Base-by-base conservation (phyloP, 768 basidiomycete genomes). In the Mycena crocata region DNA sequence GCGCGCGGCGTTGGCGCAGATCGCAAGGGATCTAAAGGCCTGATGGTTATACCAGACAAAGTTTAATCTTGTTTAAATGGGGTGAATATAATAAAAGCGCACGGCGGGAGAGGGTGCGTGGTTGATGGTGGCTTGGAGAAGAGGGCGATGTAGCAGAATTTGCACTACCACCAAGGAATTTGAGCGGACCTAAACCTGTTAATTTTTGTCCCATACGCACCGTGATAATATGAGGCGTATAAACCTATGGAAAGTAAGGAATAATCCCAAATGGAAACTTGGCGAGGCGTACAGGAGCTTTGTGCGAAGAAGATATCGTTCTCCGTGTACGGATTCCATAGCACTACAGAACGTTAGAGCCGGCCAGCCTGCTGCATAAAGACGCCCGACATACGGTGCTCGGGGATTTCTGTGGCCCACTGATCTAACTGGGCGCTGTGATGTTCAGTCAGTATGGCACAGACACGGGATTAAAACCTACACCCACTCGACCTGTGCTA, bases 1-100 rank as follows among this genome's bases (percentile, higher is more conserved):
- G 15, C 90, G 81, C 0, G 90, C 87, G 1, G 90, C 83, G 39
- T 89, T 90, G 32, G 86, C 84, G 73, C 89, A 90, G 56, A 91
- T 90, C 0, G 89, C 87, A 10, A 90, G 82, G 0, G 89, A 14
- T 89, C 86, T 70, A 14, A 69, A 37, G 54, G 60, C 52, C 68
- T 69, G 39, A n/a, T 24, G 21, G 5, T 24, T 17, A 19, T 1
- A 35, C 23, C 5, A 17, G 26, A 2, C 10, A 34, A 23, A 21
- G 56, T 32, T 39, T 28, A 21, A 23, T 12, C 37, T 9, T n/a
- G n/a, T n/a, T n/a, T 23, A 30, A 30, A 26, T 13, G 21, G 21
- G 3, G 32, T 26, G 5, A 24, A 54, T 2, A 32, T 15, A 32
- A 37, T 35, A 67, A 62, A 1, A 51, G 55, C 15, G 68, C 24